Conservation (phyloP, 768 basidiomycete species). For the Lactarius akahatsu region DNA sequence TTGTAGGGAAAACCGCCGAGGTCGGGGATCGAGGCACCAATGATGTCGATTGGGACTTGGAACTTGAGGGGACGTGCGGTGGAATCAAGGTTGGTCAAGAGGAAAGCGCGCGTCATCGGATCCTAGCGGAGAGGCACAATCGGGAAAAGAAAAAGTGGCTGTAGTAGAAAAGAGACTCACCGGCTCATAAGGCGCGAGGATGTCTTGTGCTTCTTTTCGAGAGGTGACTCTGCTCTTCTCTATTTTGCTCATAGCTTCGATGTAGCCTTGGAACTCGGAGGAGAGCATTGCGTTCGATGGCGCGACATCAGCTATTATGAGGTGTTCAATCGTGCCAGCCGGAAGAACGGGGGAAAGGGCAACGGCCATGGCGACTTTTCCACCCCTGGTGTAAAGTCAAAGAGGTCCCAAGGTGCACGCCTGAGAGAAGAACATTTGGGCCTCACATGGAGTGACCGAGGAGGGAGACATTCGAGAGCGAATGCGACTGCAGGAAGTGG, state of each 20-base stretch:
- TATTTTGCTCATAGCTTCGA: conserved; percentile 72
- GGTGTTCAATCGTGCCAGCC: conserved; percentile 45
- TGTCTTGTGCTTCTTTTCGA: conserved; percentile 67
- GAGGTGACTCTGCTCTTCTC: conserved; percentile 56
- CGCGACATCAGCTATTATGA: conserved; percentile 81
- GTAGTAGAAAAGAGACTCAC: conserved; percentile 39
- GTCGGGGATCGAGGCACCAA: conserved; percentile 58
- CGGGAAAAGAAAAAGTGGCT: background rate
- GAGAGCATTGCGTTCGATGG: conserved; percentile 61
- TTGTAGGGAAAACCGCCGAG: conserved; percentile 79
- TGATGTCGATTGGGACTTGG: conserved; percentile 67
- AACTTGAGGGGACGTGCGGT: conserved; percentile 52
- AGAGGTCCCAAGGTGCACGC: background rate
- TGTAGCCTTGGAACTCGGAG: conserved; percentile 63
- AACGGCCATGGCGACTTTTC: conserved; percentile 75
- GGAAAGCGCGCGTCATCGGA: conserved; percentile 70
- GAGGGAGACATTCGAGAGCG: conserved; percentile 62
- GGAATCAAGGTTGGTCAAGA: conserved; percentile 76
- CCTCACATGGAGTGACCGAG: conserved; percentile 89
- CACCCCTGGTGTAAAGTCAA: conserved; percentile 58
- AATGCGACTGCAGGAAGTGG: conserved; percentile 57
- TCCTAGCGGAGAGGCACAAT: conserved; percentile 49
- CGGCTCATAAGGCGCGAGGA: conserved; percentile 60
- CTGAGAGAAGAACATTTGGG: background rate
- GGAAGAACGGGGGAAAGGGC: conserved; percentile 53